These are phyloP conservation scores for Fusarium verticillioides DNA, from an alignment of 2,329 filamentous ascomycete species.

Conservation along the genomic window DNA sequence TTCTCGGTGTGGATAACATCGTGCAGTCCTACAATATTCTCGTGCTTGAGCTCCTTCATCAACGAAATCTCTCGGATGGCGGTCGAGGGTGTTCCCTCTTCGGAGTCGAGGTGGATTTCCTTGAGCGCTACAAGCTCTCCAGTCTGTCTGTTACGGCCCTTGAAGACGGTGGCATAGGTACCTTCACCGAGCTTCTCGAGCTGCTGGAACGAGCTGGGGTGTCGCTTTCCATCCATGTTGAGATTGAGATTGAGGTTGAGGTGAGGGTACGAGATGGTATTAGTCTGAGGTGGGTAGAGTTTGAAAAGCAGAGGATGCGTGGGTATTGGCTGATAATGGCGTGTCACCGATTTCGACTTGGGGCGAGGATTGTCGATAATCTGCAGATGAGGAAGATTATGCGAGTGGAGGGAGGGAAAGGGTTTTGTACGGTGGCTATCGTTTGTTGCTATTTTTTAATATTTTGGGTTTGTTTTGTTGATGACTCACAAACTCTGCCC, in stretches of 20 bases:
- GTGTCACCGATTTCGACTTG: constrained; percentile 24
- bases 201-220: constrained; percentile 98
- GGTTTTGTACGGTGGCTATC: background rate
- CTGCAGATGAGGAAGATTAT: background rate
- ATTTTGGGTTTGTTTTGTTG: constrained; percentile 8
- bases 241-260: constrained; percentile 33
- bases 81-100: constrained; percentile 96
- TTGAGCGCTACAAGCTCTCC: constrained; percentile 97
- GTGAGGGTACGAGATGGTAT: background rate
- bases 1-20: constrained; percentile 99
- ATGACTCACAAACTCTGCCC: constrained; percentile 12
- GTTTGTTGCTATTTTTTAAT: constrained; percentile 14
- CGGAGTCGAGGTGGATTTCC: constrained; percentile 98
- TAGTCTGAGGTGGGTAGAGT: constrained; percentile 3
- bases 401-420: background rate
- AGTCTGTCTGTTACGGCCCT: constrained; percentile 96
- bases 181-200: constrained; percentile 98
- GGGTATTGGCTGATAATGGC: constrained; percentile 19
- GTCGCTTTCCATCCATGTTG: constrained; percentile 88
- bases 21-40: constrained; percentile 96
- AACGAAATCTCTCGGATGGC: constrained; percentile 98
- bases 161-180: constrained; percentile 99
- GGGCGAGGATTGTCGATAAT: background rate
- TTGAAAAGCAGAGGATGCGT: constrained; percentile 1
- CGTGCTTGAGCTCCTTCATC: constrained; percentile 99